These are phyloP conservation scores for Sporopachydermia cereana DNA, from an alignment of 1,139 yeast species.

Conservation along the genomic window DNA sequence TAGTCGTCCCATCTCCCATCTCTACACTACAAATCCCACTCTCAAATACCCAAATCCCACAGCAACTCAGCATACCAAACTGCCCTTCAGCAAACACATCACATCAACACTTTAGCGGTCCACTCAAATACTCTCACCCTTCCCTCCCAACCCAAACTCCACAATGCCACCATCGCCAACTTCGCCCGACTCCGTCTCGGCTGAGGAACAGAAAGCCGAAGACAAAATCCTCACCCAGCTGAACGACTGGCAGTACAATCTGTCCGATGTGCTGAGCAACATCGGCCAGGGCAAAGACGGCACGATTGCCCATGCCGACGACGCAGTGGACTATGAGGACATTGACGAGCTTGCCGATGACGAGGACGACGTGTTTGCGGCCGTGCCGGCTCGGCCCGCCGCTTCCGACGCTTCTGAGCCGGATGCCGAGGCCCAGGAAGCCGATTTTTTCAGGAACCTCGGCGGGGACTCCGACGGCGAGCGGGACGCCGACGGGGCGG, in stretches of 20 bases:
- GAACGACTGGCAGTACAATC: background rate
- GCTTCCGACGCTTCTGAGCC: slow-evolving; percentile 13
- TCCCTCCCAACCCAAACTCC: too few species aligned
- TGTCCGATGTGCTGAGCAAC: background rate
- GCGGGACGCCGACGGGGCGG: slow-evolving; percentile 13
- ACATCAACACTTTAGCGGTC: too few species aligned
- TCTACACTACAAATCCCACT: too few species aligned
- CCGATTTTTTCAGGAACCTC: slow-evolving; percentile 17
- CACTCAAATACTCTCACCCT: too few species aligned
- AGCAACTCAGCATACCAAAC: too few species aligned
- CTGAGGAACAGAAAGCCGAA: slow-evolving; percentile 10
- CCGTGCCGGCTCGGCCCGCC: slow-evolving; percentile 9
- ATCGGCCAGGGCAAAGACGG: slow-evolving; percentile 5
- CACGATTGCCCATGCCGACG: slow-evolving; percentile 61
- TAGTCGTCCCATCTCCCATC: too few species aligned
- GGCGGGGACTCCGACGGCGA: slow-evolving; percentile 14
- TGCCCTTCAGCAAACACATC: too few species aligned
- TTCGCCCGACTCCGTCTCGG: too few species aligned
- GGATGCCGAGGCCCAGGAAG: slow-evolving; percentile 18
- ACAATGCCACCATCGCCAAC: too few species aligned
- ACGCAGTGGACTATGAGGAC: slow-evolving; percentile 92
- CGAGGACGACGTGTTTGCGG: slow-evolving; percentile 23
- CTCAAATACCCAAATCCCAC: too few species aligned
- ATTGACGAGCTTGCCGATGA: slow-evolving; percentile 94
- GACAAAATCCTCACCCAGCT: background rate